Evolutionary conservation across 768 basidiomycete genomes (phyloP).

Genomic region (Coprinellus aureogranulatus): DNA sequence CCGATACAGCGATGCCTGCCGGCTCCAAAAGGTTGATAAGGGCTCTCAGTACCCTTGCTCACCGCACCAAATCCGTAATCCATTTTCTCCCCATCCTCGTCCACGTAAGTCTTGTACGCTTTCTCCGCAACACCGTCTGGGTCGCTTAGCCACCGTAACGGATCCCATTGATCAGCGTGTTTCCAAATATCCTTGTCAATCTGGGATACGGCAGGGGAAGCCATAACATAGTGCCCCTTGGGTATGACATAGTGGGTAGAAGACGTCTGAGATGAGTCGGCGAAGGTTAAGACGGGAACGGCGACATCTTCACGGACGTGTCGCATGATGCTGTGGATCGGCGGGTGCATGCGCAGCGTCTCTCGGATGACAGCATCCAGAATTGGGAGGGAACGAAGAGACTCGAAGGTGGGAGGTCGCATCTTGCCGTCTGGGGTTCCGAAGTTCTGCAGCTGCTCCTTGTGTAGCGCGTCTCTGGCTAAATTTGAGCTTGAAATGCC

Average conservation of each 20-base stretch:
- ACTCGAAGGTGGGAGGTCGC: conserved; percentile 80
- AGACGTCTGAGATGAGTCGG: conserved; percentile 69
- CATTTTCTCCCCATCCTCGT: conserved; percentile 81
- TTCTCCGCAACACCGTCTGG: conserved; percentile 76
- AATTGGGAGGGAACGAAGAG: conserved; percentile 76
- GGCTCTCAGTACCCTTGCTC: conserved; percentile 93
- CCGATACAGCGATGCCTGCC: conserved; percentile 95
- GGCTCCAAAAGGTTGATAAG: conserved; percentile 97
- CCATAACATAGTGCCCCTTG: conserved; percentile 85
- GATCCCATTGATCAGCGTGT: conserved; percentile 70
- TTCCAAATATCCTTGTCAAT: conserved; percentile 84
- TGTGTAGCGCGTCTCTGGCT: conserved; percentile 74
- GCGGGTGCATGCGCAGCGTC: conserved; percentile 91
- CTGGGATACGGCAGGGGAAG: conserved; percentile 85
- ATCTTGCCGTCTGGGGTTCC: conserved; percentile 76
- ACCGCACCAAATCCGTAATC: conserved; percentile 97
- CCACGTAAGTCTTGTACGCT: conserved; percentile 72
- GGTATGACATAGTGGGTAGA: conserved; percentile 72
- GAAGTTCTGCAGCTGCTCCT: conserved; percentile 86
- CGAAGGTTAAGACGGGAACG: conserved; percentile 69
- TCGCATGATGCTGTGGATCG: conserved; percentile 94
- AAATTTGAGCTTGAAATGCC: no score
- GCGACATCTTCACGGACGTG: conserved; percentile 83
- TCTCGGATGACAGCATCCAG: conserved; percentile 91
- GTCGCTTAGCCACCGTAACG: conserved; percentile 76